These are phyloP conservation scores for Casuarina equisetifolia DNA, from an alignment of 306 rosid species.

Conservation along the genomic window DNA sequence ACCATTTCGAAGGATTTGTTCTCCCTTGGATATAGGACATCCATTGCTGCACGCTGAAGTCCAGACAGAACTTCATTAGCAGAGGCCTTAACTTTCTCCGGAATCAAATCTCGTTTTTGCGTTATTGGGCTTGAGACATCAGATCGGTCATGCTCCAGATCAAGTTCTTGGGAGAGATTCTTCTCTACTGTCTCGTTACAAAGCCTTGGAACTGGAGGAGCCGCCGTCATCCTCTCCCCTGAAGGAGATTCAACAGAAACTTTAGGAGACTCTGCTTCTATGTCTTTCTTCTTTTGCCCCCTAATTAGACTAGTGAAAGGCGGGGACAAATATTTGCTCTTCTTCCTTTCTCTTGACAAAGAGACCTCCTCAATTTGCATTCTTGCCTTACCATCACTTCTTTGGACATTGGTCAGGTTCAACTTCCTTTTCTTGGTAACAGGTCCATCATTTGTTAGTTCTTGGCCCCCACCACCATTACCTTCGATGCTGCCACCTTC, in stretches of 20 bases:
- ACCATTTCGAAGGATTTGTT: conserved; percentile 31
- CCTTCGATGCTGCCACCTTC: conserved; percentile 15
- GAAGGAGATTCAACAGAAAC: conserved; percentile 21
- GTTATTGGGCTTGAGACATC: conserved; percentile 32
- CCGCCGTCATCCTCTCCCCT: conserved; percentile 31
- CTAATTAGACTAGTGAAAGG: conserved; percentile 59
- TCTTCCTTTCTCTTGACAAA: conserved; percentile 68
- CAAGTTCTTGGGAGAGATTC: conserved; percentile 25
- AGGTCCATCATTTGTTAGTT: conserved; percentile 17
- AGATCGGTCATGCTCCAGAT: conserved; percentile 16
- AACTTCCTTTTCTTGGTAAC: conserved; percentile 5
- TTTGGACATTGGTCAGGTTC: neutral
- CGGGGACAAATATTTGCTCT: conserved; percentile 83
- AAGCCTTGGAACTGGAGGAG: conserved; percentile 28
- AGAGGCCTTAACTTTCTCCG: conserved; percentile 39
- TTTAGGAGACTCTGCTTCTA: conserved; percentile 27
- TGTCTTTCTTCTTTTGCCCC: conserved; percentile 35
- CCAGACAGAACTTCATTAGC: conserved; percentile 41
- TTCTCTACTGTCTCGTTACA: conserved; percentile 28
- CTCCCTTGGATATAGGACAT: conserved; percentile 33
- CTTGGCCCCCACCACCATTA: conserved; percentile 19
- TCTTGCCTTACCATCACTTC: conserved; percentile 23
- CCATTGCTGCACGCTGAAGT: conserved; percentile 46
- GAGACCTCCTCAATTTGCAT: conserved; percentile 33
- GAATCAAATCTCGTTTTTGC: conserved; percentile 35